Conservation (phyloP, 2,329 filamentous ascomycete genomes). For the Pseudocercospora crystallina region DNA sequence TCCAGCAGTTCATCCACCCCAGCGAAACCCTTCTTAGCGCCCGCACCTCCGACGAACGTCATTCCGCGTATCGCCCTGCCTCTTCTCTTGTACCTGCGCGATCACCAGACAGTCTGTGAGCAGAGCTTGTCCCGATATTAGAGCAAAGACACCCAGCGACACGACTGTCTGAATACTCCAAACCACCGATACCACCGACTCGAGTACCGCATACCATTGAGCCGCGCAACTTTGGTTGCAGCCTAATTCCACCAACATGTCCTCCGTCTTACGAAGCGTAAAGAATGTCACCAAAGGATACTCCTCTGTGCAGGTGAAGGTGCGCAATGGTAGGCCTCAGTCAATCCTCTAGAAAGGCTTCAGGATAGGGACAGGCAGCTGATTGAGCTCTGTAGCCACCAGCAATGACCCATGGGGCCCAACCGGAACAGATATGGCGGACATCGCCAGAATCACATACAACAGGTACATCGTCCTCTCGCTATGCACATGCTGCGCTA, state of each 20-base stretch:
- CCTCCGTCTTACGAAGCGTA: slow-evolving; percentile 93
- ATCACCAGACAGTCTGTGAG: too few species aligned
- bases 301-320: slow-evolving; percentile 93
- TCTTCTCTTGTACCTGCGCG: not conserved
- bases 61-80: slow-evolving; percentile 1
- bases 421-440: slow-evolving; percentile 96
- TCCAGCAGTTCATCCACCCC: not conserved
- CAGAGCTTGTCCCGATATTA: too few species aligned
- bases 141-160: too few species aligned
- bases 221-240: slow-evolving; percentile 15
- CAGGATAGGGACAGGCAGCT: slow-evolving; percentile 31
- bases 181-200: not conserved
- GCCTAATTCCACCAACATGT: slow-evolving; percentile 61
- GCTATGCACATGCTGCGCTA: not conserved
- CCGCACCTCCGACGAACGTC: not conserved
- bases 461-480: slow-evolving; percentile 70
- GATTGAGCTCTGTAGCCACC: slow-evolving; percentile 64
- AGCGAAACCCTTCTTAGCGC: slow-evolving; percentile 1
- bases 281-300: slow-evolving; percentile 99
- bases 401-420: slow-evolving; percentile 99
- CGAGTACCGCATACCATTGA: slow-evolving; percentile 3
- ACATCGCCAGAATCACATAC: slow-evolving; percentile 96
- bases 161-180: not conserved
- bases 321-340: slow-evolving; percentile 78
- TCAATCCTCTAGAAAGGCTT: not conserved